Evolutionary conservation across 257 asterid genomes (phyloP).

Genomic region (Ilex asprella): DNA sequence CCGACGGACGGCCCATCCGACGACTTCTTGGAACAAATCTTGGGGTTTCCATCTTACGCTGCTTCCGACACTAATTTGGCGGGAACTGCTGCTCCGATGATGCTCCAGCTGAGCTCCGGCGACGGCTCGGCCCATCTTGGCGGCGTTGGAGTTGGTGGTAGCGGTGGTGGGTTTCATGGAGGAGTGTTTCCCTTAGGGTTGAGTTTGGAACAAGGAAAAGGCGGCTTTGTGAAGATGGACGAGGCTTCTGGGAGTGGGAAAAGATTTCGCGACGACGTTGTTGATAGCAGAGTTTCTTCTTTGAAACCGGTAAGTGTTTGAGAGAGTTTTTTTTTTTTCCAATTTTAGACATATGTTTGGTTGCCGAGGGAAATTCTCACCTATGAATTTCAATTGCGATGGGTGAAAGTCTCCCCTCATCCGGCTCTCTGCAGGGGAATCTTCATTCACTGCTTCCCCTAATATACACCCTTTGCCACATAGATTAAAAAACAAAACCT

Average conservation of each 20-base stretch:
- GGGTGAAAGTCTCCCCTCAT: too few species aligned
- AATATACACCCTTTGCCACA: too few species aligned
- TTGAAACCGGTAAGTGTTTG: conserved; percentile 31
- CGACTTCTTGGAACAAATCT: conserved; percentile 84
- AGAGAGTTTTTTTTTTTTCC: neutral
- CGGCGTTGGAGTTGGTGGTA: conserved; percentile 43
- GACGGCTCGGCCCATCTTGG: conserved; percentile 64
- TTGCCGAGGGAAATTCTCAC: too few species aligned
- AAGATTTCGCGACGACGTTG: conserved; percentile 55
- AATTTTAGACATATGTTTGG: neutral
- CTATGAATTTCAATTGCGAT: too few species aligned
- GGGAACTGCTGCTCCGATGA: conserved; percentile 42
- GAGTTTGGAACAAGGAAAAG: conserved; percentile 83
- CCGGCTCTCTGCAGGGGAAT: too few species aligned
- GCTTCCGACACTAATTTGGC: conserved; percentile 37
- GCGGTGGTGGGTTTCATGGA: conserved; percentile 29
- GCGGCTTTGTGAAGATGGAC: conserved; percentile 52
- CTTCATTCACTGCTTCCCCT: too few species aligned
- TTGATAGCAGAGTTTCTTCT: conserved; percentile 27
- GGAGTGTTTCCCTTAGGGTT: conserved; percentile 60
- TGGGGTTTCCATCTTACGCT: conserved; percentile 62
- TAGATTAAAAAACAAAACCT: too few species aligned
- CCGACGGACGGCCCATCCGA: conserved; percentile 67
- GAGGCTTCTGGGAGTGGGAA: conserved; percentile 62
- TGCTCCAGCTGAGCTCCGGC: conserved; percentile 54